Conservation (phyloP, 2,329 filamentous ascomycete genomes). For the Colletotrichum karsti region DNA sequence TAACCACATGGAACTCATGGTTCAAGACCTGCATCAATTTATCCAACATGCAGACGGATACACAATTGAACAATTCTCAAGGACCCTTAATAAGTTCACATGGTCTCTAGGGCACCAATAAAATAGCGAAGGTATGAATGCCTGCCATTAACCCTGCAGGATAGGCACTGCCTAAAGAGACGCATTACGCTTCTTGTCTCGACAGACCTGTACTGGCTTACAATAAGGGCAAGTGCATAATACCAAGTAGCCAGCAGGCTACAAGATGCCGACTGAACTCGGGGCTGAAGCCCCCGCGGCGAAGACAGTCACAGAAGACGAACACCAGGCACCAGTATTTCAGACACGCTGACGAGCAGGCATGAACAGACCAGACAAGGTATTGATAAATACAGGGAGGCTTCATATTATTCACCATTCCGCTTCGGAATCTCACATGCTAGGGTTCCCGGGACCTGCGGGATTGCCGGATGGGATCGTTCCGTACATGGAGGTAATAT, state of each 20-base stretch:
- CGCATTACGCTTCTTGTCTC: neutral
- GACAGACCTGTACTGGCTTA: too few species aligned
- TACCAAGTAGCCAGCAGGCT: neutral
- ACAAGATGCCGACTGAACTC: neutral
- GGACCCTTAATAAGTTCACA: too few species aligned
- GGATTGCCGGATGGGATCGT: slow-evolving; percentile 37
- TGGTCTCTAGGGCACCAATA: too few species aligned
- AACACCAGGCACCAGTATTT: neutral
- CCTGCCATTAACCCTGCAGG: slow-evolving; percentile 30
- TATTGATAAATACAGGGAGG: too few species aligned
- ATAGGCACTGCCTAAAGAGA: slow-evolving; percentile 31
- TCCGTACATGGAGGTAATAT: slow-evolving; percentile 34
- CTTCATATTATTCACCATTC: too few species aligned
- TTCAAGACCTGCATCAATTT: too few species aligned
- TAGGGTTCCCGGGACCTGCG: slow-evolving; percentile 31
- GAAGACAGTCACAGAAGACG: neutral
- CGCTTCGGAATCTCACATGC: slow-evolving; percentile 31
- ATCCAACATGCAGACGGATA: too few species aligned
- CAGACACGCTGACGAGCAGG: neutral
- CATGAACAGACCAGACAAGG: neutral
- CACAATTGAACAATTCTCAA: too few species aligned
- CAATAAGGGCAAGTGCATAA: slow-evolving; percentile 1
- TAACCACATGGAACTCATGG: too few species aligned
- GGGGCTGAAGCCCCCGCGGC: neutral
- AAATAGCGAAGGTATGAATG: too few species aligned